Percentiles rank a stretch among this genome's conserved stretches.
Evolutionary conservation across 768 basidiomycete species (phyloP).

Genomic region (Panus rudis): DNA sequence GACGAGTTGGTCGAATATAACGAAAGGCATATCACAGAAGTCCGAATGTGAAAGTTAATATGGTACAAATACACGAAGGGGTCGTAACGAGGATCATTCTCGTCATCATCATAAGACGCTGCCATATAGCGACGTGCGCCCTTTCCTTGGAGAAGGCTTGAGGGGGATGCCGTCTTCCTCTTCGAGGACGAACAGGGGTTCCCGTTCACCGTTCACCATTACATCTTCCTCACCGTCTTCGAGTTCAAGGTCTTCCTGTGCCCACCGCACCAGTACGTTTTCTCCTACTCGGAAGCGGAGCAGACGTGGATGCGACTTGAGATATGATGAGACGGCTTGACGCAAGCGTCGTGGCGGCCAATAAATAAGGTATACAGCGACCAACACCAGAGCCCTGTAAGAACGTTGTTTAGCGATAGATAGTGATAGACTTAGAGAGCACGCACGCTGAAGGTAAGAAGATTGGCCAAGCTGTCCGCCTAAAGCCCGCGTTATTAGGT

Average conservation of each 20-base stretch:
- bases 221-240: conserved; percentile 30
- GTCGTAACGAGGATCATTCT: too few relatives aligned
- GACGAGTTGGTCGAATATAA: too few relatives aligned
- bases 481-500: conserved; percentile 2
- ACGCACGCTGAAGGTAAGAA: conserved; percentile 15
- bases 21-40: too few relatives aligned
- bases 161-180: conserved; percentile 45
- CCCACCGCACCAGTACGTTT: conserved; percentile 38
- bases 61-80: too few relatives aligned
- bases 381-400: conserved; percentile 9
- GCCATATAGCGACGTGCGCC: conserved; percentile 12
- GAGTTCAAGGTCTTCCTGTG: conserved; percentile 38
- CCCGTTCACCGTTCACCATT: conserved; percentile 36
- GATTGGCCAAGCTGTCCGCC: conserved; percentile 11
- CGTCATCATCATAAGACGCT: too few relatives aligned
- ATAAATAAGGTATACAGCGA: conserved; percentile 17
- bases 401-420: neutral
- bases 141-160: conserved; percentile 26
- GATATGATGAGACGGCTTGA: conserved; percentile 11
- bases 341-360: conserved; percentile 18
- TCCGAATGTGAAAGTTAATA: too few relatives aligned
- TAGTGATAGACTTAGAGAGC: neutral
- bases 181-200: conserved; percentile 21
- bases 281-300: conserved; percentile 32
- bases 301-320: conserved; percentile 18